Conservation (phyloP, 2,329 filamentous ascomycete species). For the Coleophoma eucalyptorum region DNA sequence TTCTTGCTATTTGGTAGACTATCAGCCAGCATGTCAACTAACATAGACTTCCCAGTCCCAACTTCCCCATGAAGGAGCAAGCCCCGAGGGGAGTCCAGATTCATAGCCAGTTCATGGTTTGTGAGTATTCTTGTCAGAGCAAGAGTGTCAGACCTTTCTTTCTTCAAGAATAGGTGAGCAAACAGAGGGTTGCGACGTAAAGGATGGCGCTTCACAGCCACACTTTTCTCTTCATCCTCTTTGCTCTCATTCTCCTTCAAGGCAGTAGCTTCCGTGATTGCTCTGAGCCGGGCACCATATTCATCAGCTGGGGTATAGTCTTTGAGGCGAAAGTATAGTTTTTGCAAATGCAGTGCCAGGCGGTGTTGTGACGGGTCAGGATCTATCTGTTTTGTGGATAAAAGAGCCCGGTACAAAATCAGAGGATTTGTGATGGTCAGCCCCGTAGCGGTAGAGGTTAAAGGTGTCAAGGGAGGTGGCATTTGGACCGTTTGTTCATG, state of each 20-base stretch:
- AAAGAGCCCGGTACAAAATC: constrained; percentile 69
- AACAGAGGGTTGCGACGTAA: constrained; percentile 57
- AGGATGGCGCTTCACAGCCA: constrained; percentile 50
- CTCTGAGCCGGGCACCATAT: constrained; percentile 62
- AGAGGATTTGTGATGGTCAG: constrained; percentile 67
- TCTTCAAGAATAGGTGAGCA: constrained; percentile 52
- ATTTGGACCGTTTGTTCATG: constrained; percentile 14
- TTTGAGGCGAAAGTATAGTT: constrained; percentile 70
- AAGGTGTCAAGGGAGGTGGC: constrained; percentile 27
- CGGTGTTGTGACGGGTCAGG: constrained; percentile 72
- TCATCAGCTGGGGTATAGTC: constrained; percentile 73
- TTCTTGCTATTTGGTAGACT: constrained; percentile 72
- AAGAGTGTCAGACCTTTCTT: constrained; percentile 51
- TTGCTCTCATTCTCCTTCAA: constrained; percentile 14
- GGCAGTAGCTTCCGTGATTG: constrained; percentile 45
- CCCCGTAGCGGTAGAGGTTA: constrained; percentile 42
- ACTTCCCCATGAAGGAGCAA: constrained; percentile 79
- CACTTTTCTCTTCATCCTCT: constrained; percentile 28
- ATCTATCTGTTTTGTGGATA: constrained; percentile 58
- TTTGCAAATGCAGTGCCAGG: constrained; percentile 71
- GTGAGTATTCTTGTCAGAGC: constrained; percentile 68
- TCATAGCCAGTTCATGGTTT: constrained; percentile 66
- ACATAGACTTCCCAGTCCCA: constrained; percentile 79
- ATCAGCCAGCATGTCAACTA: constrained; percentile 78
- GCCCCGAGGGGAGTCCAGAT: constrained; percentile 68